Evolutionary conservation across 208 protist genomes (phyloP), one percentile per base, ranked within the genome.

Genomic region (Leishmania aethiopica): DNA sequence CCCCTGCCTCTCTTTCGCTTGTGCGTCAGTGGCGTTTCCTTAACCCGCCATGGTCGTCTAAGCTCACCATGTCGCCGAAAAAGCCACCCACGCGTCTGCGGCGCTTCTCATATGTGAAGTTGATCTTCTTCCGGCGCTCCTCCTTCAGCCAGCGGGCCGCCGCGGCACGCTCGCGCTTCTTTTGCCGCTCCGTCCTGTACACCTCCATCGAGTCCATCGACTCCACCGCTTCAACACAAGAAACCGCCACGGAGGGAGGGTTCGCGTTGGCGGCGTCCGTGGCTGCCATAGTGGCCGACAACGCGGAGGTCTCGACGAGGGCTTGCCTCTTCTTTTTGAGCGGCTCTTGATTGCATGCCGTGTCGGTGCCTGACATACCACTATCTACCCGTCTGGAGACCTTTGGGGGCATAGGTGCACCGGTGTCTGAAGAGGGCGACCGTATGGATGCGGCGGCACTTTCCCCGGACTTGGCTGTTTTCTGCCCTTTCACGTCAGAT

Each of bases 51-150:
- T 84, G 75, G n/a, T 77, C 80, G 74, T 75, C 55, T 17, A 37
- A 19, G 42, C 73, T 72, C 47, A 91, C 59, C 85, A 95, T 88
- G 72, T 97, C 95, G 51, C 93, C 88, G 82, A 96, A 97, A 78
- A 97, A 97, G 55, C 95, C 95, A 75, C 91, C 87, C 1, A 97
- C 93, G 67, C 95, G 93, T 22, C 93, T 89, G 25, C 91, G 86
- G 42, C 93, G 90, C 89, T 96, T 96, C 72, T 97, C 95, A 81
- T 88, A 97, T 8, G 86, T 88, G 53, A 97, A 97, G 67, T 96
- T 96, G 45, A 97, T 84, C 79, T 96, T 97, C 81, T 96, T 96
- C 62, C 84, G 79, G 77, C 96, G 95, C 59, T 96, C 93, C 40
- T 91, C 89, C 89, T 97, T 97, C 17, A 97, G 84, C 93, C 95